Conservation (phyloP, 2,329 filamentous ascomycete genomes). For the Pseudodiploospora longispora region DNA sequence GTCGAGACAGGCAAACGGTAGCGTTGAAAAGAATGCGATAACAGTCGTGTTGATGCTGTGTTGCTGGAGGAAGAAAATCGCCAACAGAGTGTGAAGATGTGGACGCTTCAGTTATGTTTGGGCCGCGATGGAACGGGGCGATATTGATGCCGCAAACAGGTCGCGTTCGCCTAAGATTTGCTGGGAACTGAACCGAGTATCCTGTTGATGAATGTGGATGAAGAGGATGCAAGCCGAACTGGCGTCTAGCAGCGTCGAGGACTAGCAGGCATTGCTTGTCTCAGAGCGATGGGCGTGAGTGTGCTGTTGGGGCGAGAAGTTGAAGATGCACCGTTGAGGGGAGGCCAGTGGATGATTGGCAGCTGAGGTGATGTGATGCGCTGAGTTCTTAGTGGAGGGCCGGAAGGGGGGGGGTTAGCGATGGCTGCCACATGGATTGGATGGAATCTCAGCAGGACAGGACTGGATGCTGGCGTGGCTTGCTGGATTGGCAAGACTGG, state of each 20-base stretch:
- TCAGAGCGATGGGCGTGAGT: neutral
- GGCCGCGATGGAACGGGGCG: too few species aligned
- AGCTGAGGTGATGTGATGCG: neutral
- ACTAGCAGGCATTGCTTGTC: slow-evolving; percentile 13
- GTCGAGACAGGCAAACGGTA: too few species aligned
- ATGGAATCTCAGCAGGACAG: too few species aligned
- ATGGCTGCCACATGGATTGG: too few species aligned
- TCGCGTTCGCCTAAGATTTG: neutral
- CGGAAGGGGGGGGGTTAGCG: slow-evolving; percentile 5
- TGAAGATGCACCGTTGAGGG: slow-evolving; percentile 5
- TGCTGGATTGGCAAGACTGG: too few species aligned
- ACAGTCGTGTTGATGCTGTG: too few species aligned
- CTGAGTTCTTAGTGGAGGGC: neutral
- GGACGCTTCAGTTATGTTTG: too few species aligned
- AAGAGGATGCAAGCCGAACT: slow-evolving; percentile 11
- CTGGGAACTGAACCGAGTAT: neutral
- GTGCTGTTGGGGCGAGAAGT: slow-evolving; percentile 7
- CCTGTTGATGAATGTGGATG: neutral
- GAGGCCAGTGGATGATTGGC: slow-evolving; percentile 1
- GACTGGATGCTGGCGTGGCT: too few species aligned
- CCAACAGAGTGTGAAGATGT: too few species aligned
- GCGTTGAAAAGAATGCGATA: too few species aligned
- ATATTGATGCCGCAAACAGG: too few species aligned
- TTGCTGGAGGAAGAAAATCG: too few species aligned
- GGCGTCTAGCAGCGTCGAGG: slow-evolving; percentile 15